Conservation (phyloP, 805 yeast genomes). For the Brettanomyces sp. region DNA sequence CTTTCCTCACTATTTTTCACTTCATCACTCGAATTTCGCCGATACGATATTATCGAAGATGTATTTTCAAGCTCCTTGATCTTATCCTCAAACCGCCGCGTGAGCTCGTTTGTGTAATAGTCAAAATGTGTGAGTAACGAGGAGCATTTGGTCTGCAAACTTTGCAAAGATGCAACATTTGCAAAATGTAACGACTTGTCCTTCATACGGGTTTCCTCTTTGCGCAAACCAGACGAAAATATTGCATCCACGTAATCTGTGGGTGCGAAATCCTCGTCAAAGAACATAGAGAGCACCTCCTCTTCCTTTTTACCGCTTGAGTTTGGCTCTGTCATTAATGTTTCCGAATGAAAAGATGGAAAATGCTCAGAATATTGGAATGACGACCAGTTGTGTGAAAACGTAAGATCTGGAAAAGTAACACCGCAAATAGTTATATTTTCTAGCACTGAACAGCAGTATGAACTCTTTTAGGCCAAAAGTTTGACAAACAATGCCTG, state of each 20-base stretch:
- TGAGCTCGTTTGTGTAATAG: conserved; percentile 49
- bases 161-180: conserved; percentile 23
- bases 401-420: too few species aligned
- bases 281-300: conserved; percentile 45
- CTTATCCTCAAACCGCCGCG: conserved; percentile 42
- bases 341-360: too few species aligned
- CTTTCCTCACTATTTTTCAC: not conserved
- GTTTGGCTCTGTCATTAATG: not conserved
- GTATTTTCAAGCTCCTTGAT: conserved; percentile 39
- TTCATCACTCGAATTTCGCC: conserved; percentile 11
- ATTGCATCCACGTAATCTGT: conserved; percentile 58
- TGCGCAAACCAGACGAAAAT: conserved; percentile 31
- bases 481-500: too few species aligned
- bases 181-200: conserved; percentile 24
- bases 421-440: too few species aligned
- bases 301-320: not conserved
- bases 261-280: conserved; percentile 57
- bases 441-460: too few species aligned
- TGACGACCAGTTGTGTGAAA: too few species aligned
- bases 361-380: too few species aligned
- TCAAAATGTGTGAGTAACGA: conserved; percentile 51
- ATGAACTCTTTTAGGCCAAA: too few species aligned
- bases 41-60: conserved; percentile 39
- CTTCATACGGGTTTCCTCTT: conserved; percentile 6
- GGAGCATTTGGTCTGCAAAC: conserved; percentile 39